Evolutionary conservation across 2,329 filamentous ascomycete genomes (phyloP).

Genomic region (Teratosphaeria epicoccoides): DNA sequence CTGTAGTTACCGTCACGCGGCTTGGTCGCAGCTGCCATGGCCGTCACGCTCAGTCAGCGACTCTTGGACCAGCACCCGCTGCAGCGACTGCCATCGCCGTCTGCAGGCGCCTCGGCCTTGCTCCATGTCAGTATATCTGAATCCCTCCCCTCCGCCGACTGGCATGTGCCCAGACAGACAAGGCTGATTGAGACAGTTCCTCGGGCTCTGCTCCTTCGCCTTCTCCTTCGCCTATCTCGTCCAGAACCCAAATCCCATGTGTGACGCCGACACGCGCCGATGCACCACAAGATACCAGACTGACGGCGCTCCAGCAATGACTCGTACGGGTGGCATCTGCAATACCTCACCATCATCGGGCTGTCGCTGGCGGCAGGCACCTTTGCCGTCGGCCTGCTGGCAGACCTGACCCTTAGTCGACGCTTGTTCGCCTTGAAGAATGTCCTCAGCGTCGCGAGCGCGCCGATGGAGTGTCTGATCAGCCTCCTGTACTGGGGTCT

Average conservation of each 20-base stretch:
- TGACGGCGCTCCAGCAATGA: slow-evolving; percentile 35
- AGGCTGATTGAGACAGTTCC: slow-evolving; percentile 8
- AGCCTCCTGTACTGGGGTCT: slow-evolving; percentile 64
- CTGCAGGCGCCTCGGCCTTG: slow-evolving; percentile 50
- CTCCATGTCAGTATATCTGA: slow-evolving; percentile 40
- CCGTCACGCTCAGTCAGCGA: slow-evolving; percentile 13
- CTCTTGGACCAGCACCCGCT: slow-evolving; percentile 45
- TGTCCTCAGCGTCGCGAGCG: slow-evolving; percentile 50
- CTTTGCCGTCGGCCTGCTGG: slow-evolving; percentile 51
- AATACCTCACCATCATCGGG: slow-evolving; percentile 66
- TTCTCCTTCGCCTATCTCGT: slow-evolving; percentile 34
- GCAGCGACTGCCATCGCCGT: slow-evolving; percentile 56
- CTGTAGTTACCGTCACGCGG: neutral
- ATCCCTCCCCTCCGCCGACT: neutral
- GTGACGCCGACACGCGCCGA: slow-evolving; percentile 12
- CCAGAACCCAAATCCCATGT: slow-evolving; percentile 28
- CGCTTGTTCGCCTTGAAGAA: slow-evolving; percentile 59
- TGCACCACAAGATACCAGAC: neutral
- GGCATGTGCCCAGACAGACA: slow-evolving; percentile 7
- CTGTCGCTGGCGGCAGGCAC: slow-evolving; percentile 50
- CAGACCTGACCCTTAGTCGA: slow-evolving; percentile 51
- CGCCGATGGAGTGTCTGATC: slow-evolving; percentile 62
- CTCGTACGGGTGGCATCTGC: slow-evolving; percentile 58
- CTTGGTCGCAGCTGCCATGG: slow-evolving; percentile 9
- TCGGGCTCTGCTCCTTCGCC: slow-evolving; percentile 36